These are phyloP conservation scores for Pseudopithomyces maydicus DNA, from an alignment of 2,329 filamentous ascomycete species.

Conservation along the genomic window DNA sequence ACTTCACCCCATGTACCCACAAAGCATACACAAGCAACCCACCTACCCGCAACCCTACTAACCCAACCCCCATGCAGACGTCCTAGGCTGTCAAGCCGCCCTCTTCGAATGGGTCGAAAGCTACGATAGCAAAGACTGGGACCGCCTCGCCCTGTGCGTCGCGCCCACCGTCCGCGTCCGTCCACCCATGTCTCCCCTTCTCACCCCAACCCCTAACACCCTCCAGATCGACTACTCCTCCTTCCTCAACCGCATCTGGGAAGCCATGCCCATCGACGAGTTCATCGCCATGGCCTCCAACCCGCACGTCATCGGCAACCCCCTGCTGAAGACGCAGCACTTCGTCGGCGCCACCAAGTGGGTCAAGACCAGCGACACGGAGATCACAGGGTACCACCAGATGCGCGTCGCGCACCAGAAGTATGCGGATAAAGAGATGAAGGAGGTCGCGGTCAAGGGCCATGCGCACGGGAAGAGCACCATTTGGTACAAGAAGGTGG, in stretches of 20 bases:
- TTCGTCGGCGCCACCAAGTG: not conserved
- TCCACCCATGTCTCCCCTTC: not conserved
- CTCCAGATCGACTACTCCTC: not conserved
- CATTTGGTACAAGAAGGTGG: not conserved
- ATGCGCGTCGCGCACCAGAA: not conserved
- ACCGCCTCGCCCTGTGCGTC: not conserved
- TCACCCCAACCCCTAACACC: not conserved
- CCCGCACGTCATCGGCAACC: not conserved
- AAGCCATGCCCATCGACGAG: not conserved
- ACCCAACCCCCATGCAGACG: not conserved
- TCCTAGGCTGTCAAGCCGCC: not conserved
- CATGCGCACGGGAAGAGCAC: not conserved
- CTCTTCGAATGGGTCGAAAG: not conserved
- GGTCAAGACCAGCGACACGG: not conserved
- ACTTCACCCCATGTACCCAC: no score
- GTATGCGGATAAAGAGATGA: not conserved
- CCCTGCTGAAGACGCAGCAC: not conserved
- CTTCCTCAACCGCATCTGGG: not conserved
- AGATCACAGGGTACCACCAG: not conserved
- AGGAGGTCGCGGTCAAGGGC: not conserved
- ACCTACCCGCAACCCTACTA: not conserved
- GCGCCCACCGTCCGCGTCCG: not conserved
- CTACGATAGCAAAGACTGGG: no score
- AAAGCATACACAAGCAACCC: no score
- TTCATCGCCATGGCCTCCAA: slow-evolving; percentile 2